Conservation (phyloP, 305 asterid species). For the Fraxinus nigra region DNA sequence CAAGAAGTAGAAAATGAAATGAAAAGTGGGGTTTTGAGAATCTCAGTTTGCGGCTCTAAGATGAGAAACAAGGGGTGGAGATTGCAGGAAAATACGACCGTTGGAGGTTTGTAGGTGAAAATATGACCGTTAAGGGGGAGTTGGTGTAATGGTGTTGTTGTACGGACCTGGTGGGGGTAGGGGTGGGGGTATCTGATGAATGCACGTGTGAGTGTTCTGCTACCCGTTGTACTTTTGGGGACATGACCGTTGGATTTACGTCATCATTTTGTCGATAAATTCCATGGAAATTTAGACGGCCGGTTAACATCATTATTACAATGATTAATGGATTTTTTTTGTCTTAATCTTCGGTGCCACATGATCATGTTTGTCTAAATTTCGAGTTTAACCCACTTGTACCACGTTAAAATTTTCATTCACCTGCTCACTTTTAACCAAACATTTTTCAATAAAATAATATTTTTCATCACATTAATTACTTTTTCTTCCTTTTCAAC, state of each 20-base stretch:
- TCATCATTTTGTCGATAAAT: background rate
- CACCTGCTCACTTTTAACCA: no score
- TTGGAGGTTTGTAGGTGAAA: slow-evolving; percentile 60
- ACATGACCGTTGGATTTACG: slow-evolving; percentile 62
- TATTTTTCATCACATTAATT: no score
- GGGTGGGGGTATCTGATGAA: slow-evolving; percentile 31
- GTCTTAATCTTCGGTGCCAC: background rate
- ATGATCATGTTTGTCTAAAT: background rate
- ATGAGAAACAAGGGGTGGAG: slow-evolving; percentile 52
- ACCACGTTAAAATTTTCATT: no score
- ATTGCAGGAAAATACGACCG: slow-evolving; percentile 58
- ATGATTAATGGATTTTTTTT: background rate
- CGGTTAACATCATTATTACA: slow-evolving; percentile 22
- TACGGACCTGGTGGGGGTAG: slow-evolving; percentile 30
- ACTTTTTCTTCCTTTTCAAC: no score
- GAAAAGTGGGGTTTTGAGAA: slow-evolving; percentile 34
- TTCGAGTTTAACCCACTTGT: background rate
- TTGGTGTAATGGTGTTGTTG: slow-evolving; percentile 43
- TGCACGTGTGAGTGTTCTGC: slow-evolving; percentile 54
- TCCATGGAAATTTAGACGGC: background rate
- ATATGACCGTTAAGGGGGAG: slow-evolving; percentile 69
- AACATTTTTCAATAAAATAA: no score
- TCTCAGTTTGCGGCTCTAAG: slow-evolving; percentile 41
- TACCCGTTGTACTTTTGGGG: slow-evolving; percentile 31
- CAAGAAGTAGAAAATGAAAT: slow-evolving; percentile 24